Conservation (phyloP, 805 yeast species). For the Candida parachauliodes region DNA sequence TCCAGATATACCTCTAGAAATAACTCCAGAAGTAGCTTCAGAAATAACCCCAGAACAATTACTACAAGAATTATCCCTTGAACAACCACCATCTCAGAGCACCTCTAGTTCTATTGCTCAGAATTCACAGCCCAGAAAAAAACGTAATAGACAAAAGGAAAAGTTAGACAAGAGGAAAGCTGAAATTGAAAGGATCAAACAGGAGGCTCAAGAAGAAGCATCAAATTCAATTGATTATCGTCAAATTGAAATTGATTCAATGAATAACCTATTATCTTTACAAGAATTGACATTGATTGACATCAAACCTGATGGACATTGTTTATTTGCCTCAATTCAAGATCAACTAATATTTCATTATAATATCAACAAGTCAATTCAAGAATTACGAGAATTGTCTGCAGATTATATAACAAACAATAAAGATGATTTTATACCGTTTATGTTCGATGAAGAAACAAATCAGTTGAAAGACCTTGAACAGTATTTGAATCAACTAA, state of each 20-base stretch:
- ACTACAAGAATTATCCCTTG: conserved; percentile 47
- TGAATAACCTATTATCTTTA: conserved; percentile 49
- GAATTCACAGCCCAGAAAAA: conserved; percentile 16
- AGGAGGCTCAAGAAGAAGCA: conserved; percentile 73
- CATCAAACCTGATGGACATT: conserved; percentile 89
- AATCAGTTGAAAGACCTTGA: conserved; percentile 60
- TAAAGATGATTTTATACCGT: conserved; percentile 74
- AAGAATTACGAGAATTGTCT: conserved; percentile 59
- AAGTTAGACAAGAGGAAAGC: conserved; percentile 73
- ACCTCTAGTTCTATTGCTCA: neutral
- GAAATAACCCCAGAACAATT: conserved; percentile 66
- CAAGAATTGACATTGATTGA: conserved; percentile 57
- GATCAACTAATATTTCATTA: conserved; percentile 70
- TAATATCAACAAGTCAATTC: conserved; percentile 27
- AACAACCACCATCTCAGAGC: neutral
- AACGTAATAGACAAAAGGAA: conserved; percentile 82
- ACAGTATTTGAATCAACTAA: conserved; percentile 65
- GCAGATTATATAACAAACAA: conserved; percentile 63
- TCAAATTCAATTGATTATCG: conserved; percentile 60
- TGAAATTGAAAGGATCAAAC: conserved; percentile 55
- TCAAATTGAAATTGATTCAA: conserved; percentile 65
- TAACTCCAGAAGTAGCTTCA: conserved; percentile 25
- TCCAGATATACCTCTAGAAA: conserved; percentile 5
- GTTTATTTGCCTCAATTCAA: conserved; percentile 79
- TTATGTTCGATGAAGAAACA: conserved; percentile 75